Conservation (phyloP, 1,284 basidiomycete species). For the Chiua sp. region DNA sequence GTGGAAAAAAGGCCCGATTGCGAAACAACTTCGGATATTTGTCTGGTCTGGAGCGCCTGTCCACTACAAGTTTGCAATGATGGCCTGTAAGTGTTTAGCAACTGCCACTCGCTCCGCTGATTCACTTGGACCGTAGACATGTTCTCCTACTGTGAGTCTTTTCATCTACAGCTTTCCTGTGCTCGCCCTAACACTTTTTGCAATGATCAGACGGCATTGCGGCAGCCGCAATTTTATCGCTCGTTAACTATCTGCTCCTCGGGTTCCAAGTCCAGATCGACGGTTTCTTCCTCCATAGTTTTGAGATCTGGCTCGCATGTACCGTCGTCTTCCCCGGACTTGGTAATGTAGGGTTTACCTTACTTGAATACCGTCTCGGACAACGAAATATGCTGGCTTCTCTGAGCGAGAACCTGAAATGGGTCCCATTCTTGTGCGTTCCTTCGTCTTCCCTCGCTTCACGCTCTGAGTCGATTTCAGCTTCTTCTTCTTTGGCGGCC, state of each 20-base stretch:
- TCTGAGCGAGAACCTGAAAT: conserved; percentile 68
- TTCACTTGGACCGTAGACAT: too few relatives aligned
- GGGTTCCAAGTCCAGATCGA: conserved; percentile 64
- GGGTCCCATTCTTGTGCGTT: conserved; percentile 81
- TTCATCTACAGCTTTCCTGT: too few relatives aligned
- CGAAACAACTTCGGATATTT: conserved; percentile 76
- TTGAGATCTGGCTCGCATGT: conserved; percentile 80
- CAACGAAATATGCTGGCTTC: conserved; percentile 52
- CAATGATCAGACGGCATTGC: too few relatives aligned
- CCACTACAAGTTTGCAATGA: conserved; percentile 84
- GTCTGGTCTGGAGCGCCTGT: conserved; percentile 79
- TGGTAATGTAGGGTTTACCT: conserved; percentile 73
- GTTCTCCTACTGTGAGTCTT: too few relatives aligned
- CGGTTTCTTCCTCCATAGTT: conserved; percentile 71
- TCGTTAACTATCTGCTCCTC: too few relatives aligned
- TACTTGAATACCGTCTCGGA: conserved; percentile 82
- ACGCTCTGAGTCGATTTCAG: conserved; percentile 57
- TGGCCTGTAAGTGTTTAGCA: conserved; percentile 65
- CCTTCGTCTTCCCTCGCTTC: conserved; percentile 25
- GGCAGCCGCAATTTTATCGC: too few relatives aligned
- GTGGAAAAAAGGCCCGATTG: conserved; percentile 78
- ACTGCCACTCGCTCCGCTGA: too few relatives aligned
- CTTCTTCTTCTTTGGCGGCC: conserved; percentile 78
- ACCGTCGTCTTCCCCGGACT: conserved; percentile 77
- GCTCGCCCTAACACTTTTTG: too few relatives aligned